A percentile compares a stretch with the other conserved stretches of the same genome.
phyloP scores from a whole-genome alignment of 257 asterid species.

The Nicotiana knightiana region DNA sequence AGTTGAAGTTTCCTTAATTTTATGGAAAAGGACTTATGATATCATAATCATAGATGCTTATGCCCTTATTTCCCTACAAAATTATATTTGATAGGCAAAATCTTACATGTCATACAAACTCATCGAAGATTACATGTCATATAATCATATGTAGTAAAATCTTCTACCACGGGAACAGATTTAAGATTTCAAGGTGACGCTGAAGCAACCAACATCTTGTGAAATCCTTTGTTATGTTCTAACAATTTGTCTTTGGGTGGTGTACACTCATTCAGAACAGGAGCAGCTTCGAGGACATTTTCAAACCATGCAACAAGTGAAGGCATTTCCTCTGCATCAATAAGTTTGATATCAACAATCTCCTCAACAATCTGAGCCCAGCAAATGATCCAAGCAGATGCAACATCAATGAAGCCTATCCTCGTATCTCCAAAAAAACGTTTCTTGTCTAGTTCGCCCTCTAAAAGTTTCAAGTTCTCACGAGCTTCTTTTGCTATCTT shows the following conservation, averaged over 20 bases:
- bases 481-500: conserved; percentile 18
- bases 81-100: background rate
- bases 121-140: background rate
- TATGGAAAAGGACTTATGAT: background rate
- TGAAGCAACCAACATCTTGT: conserved; percentile 17
- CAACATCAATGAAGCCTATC: conserved; percentile 24
- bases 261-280: conserved; percentile 19
- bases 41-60: background rate
- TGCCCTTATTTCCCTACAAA: background rate
- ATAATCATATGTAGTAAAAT: background rate
- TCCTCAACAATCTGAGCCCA: conserved; percentile 22
- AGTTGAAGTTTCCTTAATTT: background rate
- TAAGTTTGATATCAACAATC: conserved; percentile 11
- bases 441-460: conserved; percentile 18
- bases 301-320: conserved; percentile 20
- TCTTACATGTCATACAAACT: background rate
- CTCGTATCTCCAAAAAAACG: conserved; percentile 17
- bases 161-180: background rate
- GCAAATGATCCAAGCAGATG: conserved; percentile 18
- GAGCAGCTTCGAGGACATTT: conserved; percentile 23
- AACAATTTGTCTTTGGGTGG: conserved; percentile 16
- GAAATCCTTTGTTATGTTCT: conserved; percentile 17
- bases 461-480: conserved; percentile 10
- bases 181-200: conserved; percentile 9
- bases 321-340: conserved; percentile 27